Base-by-base conservation (phyloP, 306 rosid species). In the Quillaja saponaria region DNA sequence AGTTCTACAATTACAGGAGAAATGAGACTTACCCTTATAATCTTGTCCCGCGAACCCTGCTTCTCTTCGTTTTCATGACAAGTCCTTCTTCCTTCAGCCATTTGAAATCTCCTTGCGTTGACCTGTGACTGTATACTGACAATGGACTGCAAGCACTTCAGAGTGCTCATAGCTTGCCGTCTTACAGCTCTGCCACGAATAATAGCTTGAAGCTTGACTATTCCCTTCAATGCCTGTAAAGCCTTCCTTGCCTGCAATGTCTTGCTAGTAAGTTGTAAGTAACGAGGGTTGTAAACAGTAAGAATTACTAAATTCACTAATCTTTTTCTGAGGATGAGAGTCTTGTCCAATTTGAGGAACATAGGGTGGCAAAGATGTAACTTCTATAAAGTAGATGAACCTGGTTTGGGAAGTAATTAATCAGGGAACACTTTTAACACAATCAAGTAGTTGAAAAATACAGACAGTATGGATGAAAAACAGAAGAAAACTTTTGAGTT, bases 161-260 rank as follows among this genome's bases (percentile, higher is more conserved):
- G 83, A 49, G 98, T 86, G 48, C 77, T 83, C 57, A 86, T 75
- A 16, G 96, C 90, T 82, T 92, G 96, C 55, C 96, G 92, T 54
- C 98, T 79, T 48, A 92, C 98, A 37, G 95, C 92, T 74, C 87
- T 67, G 54, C 98, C 98, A 5, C 98, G 78, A 14, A 92, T 88
- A 40, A 92, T 79, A 13, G 98, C 98, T 82, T 92, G 98, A 50
- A 92, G 98, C 69, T 72, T 92, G 75, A 92, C 98, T 63, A 92
- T 88, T 67, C 98, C 98, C 81, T 82, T 88, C 66, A 92, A 72
- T 73, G 98, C 98, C 57, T 84, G 53, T 80, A 86, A 71, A 42
- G 98, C 98, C 71, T 86, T 86, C 76, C 72, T 92, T 64, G 98
- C 96, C 98, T 92, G 77, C 40, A 70, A 74, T 31, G 19, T 33